phyloP scores from a whole-genome alignment of 2,329 filamentous ascomycete species.

The Coniella vitis region DNA sequence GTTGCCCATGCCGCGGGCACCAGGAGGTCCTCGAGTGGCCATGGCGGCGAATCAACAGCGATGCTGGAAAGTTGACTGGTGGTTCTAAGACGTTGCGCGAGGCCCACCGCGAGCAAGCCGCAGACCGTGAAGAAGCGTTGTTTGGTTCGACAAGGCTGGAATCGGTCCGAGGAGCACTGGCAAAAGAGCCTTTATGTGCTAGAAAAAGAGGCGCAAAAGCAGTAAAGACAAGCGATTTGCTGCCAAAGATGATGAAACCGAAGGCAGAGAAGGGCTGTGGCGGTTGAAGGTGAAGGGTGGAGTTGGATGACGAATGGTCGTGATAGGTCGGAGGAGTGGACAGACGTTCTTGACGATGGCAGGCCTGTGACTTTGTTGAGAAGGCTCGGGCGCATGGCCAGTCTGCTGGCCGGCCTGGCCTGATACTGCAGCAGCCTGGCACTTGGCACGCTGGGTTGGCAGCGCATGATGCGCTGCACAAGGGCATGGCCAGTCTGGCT shows the following conservation, averaged over 20 bases:
- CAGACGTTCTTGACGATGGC: conserved; percentile 2
- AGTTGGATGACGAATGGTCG: conserved; percentile 12
- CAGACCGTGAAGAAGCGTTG: background rate
- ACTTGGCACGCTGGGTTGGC: background rate
- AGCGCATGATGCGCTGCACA: too few relatives aligned
- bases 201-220: background rate
- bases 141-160: background rate
- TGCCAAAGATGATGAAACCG: conserved; percentile 11
- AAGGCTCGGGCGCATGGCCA: conserved; percentile 3
- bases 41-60: conserved; percentile 43
- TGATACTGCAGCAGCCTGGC: background rate
- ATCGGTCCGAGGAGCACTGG: background rate
- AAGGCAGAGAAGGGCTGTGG: conserved; percentile 3
- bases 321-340: conserved; percentile 4
- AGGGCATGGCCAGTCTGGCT: too few relatives aligned
- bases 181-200: background rate
- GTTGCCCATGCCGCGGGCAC: conserved; percentile 60
- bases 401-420: background rate
- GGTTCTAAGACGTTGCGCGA: conserved; percentile 9
- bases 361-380: background rate
- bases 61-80: conserved; percentile 17
- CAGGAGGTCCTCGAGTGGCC: conserved; percentile 70
- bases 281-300: conserved; percentile 8
- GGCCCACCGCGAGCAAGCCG: conserved; percentile 7
- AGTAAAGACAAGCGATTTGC: background rate